These are phyloP conservation scores for Monilinia laxa DNA, from an alignment of 2,329 filamentous ascomycete species.

Conservation along the genomic window DNA sequence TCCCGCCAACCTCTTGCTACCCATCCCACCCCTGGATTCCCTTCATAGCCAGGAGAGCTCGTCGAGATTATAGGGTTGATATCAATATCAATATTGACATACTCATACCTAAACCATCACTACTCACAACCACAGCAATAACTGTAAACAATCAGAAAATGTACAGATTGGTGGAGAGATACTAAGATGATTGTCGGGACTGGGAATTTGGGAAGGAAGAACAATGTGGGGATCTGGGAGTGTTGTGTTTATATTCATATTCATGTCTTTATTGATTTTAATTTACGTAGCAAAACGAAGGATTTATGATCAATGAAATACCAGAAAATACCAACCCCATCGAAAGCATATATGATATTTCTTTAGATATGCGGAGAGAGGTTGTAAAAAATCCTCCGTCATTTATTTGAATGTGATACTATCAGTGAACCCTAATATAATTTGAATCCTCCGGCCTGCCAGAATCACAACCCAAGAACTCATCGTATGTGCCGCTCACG, in stretches of 20 bases:
- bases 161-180: no score
- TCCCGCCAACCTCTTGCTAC: no score
- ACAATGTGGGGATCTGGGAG: not conserved
- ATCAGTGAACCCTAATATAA: not conserved
- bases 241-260: not conserved
- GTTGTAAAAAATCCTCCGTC: not conserved
- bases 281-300: not conserved
- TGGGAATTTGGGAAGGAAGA: no score
- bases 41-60: no score
- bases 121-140: no score
- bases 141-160: no score
- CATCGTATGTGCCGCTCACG: not conserved
- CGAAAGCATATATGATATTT: no score
- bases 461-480: not conserved
- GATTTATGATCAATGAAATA: not conserved
- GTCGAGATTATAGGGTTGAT: no score
- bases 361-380: not conserved
- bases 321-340: not conserved
- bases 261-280: no score
- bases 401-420: not conserved
- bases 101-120: not conserved
- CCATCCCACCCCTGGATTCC: no score
- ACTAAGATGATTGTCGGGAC: not conserved
- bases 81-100: not conserved
- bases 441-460: not conserved